phyloP scores from a whole-genome alignment of 768 basidiomycete species.

The Mycena indigotica region DNA sequence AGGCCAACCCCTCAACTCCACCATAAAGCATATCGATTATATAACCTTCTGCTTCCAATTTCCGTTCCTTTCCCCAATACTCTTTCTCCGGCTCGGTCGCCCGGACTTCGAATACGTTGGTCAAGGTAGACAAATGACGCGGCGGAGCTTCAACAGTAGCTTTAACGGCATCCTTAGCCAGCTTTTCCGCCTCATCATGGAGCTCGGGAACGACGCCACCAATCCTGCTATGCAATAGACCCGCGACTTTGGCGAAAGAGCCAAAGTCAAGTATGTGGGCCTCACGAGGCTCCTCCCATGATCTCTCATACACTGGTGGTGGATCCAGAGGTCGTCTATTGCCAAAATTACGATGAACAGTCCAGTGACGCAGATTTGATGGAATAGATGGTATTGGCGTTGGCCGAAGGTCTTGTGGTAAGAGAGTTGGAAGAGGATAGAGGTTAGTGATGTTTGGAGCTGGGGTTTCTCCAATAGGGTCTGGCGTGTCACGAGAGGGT shows the following conservation, averaged over 20 bases:
- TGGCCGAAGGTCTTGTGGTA: slow-evolving; percentile 8
- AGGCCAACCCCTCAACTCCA: slow-evolving; percentile 74
- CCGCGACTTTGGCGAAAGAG: slow-evolving; percentile 55
- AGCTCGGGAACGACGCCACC: slow-evolving; percentile 42
- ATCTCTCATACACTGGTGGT: slow-evolving; percentile 31
- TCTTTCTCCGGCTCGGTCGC: slow-evolving; percentile 20
- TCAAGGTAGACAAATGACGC: slow-evolving; percentile 9
- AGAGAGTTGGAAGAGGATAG: slow-evolving; percentile 23
- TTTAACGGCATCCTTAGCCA: slow-evolving; percentile 4
- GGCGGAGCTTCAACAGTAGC: slow-evolving; percentile 17
- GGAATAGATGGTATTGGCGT: slow-evolving; percentile 5
- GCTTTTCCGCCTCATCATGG: slow-evolving; percentile 14
- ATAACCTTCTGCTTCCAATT: slow-evolving; percentile 64
- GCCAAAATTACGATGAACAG: slow-evolving; percentile 49
- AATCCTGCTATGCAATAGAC: slow-evolving; percentile 39
- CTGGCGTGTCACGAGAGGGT: slow-evolving; percentile 30
- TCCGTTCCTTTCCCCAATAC: slow-evolving; percentile 55
- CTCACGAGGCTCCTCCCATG: slow-evolving; percentile 55
- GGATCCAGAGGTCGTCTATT: slow-evolving; percentile 37
- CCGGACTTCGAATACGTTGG: slow-evolving; percentile 22
- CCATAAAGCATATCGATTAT: slow-evolving; percentile 78
- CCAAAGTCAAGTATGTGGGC: slow-evolving; percentile 63
- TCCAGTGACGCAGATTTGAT: slow-evolving; percentile 60
- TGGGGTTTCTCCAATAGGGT: slow-evolving; percentile 19
- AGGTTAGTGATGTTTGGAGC: slow-evolving; percentile 13